phyloP scores from a whole-genome alignment of 225 moss, liverwort and hornwort genomes.

The Neckera pumila region DNA sequence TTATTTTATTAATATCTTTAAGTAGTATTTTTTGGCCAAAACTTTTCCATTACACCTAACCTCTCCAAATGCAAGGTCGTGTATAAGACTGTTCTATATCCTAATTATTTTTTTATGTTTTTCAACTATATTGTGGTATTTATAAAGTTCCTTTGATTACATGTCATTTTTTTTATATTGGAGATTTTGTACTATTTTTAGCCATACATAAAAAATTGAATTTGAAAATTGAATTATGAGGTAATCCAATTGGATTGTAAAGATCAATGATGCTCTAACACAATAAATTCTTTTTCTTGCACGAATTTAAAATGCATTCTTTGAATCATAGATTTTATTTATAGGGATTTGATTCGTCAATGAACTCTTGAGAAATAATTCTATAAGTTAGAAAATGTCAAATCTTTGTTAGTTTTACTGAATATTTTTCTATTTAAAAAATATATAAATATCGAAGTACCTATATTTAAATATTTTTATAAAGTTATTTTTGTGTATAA shows the following conservation, averaged over 20 bases:
- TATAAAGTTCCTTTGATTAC: neutral
- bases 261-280: neutral
- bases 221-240: neutral
- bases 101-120: too few relatives aligned
- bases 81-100: neutral
- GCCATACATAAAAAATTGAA: neutral
- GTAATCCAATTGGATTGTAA: neutral
- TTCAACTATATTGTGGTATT: neutral
- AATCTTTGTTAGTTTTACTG: neutral
- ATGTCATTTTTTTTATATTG: neutral
- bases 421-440: neutral
- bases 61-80: neutral
- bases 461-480: neutral
- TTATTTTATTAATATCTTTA: accelerated
- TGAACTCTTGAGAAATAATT: neutral
- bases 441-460: neutral
- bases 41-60: neutral
- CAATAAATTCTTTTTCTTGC: neutral
- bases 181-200: neutral
- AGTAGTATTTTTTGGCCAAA: neutral
- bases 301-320: accelerated
- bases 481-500: neutral
- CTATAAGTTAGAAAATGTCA: neutral
- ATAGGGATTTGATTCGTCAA: neutral
- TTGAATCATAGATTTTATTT: neutral